Evolutionary conservation across 495 filamentous ascomycete species (phyloP).

Genomic region (Talaromyces liani): DNA sequence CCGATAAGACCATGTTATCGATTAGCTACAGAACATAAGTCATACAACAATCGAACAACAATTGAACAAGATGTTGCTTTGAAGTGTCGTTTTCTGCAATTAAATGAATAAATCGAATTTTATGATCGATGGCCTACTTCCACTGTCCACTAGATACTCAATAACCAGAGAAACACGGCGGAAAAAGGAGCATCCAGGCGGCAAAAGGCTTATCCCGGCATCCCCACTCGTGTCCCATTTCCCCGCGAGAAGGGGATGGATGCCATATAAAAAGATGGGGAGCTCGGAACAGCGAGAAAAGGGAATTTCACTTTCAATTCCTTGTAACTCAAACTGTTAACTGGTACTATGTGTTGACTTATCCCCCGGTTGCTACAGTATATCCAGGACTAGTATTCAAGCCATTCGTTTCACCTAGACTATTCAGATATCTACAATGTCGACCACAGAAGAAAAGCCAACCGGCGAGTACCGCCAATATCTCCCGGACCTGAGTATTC

Average conservation of each 20-base stretch:
- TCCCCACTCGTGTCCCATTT: neutral
- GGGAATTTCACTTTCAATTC: neutral
- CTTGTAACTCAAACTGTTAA: neutral
- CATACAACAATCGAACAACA: neutral
- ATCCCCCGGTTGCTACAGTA: neutral
- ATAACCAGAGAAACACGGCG: neutral
- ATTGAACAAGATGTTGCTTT: neutral
- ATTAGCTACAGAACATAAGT: neutral
- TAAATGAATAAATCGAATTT: neutral
- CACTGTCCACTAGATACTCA: neutral
- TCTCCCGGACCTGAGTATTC: constrained; percentile 52
- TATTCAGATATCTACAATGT: neutral
- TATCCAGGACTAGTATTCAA: neutral
- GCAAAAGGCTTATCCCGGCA: neutral
- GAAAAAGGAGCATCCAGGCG: neutral
- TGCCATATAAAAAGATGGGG: neutral
- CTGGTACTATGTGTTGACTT: neutral
- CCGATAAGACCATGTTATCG: neutral
- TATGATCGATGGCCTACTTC: neutral
- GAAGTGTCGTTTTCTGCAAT: neutral
- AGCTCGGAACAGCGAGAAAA: neutral
- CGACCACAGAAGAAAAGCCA: constrained; percentile 14
- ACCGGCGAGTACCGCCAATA: constrained; percentile 47
- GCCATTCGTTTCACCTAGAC: neutral
- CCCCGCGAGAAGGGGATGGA: neutral